phyloP scores from a whole-genome alignment of 108 stramenopile species.

The Cyclostephanos tholiformis region DNA sequence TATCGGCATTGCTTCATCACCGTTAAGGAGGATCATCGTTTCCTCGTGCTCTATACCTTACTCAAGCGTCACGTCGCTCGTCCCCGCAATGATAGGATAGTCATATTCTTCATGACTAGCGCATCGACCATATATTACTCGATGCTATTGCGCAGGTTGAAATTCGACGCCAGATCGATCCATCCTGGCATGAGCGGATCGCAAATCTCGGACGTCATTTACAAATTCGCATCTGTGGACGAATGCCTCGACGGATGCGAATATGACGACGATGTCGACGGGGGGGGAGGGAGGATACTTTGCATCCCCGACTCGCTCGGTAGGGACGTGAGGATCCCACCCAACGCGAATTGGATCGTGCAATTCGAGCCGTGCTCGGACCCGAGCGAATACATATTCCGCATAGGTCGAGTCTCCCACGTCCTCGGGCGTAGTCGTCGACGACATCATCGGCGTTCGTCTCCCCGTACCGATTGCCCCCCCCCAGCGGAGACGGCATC shows the following conservation, averaged over 20 bases:
- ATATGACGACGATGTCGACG: background rate
- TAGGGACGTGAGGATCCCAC: conserved; percentile 20
- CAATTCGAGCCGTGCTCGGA: conserved; percentile 42
- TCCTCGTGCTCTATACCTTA: conserved; percentile 46
- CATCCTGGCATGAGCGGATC: conserved; percentile 26
- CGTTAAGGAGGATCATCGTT: conserved; percentile 40
- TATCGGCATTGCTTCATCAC: conserved; percentile 45
- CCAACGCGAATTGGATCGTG: conserved; percentile 28
- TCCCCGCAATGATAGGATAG: conserved; percentile 14
- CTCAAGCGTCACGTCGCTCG: conserved; percentile 18
- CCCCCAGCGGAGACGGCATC: background rate
- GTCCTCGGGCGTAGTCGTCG: background rate
- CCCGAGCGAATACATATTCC: conserved; percentile 42
- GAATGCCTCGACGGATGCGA: background rate
- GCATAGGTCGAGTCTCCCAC: conserved; percentile 23
- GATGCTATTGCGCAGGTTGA: conserved; percentile 21
- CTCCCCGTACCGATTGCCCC: background rate
- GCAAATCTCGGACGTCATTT: conserved; percentile 15
- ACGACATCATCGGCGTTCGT: background rate
- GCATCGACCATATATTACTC: conserved; percentile 34
- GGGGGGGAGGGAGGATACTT: conserved; percentile 13
- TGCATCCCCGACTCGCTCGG: conserved; percentile 37
- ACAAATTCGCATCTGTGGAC: conserved; percentile 6
- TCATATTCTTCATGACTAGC: conserved; percentile 45
- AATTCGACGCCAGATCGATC: conserved; percentile 22